Evolutionary conservation across 257 asterid genomes (phyloP).

Genomic region (Ligustrum vulgare): DNA sequence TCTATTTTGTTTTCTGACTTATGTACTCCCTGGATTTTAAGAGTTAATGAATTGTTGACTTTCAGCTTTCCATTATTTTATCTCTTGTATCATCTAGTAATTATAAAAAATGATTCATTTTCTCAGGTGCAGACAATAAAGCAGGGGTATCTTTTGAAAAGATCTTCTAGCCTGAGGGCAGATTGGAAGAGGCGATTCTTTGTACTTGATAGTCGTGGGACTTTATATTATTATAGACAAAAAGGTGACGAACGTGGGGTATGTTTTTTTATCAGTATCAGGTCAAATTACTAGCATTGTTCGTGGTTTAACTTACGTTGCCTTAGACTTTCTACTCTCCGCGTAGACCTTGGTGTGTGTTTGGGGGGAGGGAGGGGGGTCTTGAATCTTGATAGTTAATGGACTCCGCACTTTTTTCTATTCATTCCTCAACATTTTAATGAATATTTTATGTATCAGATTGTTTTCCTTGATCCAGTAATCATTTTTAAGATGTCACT

Average conservation of each 20-base stretch:
- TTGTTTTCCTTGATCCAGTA: background rate
- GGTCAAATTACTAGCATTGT: conserved; percentile 26
- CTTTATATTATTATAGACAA: conserved; percentile 78
- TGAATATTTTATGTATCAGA: conserved; percentile 1
- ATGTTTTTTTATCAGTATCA: conserved; percentile 31
- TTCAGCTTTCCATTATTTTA: conserved; percentile 8
- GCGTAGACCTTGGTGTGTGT: conserved; percentile 13
- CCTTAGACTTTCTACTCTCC: conserved; percentile 14
- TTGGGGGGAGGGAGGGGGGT: background rate
- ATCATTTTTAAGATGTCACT: conserved; percentile 9
- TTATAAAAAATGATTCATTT: conserved; percentile 20
- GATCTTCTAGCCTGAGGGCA: conserved; percentile 90
- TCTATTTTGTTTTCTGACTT: conserved; percentile 5
- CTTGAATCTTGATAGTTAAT: conserved; percentile 10
- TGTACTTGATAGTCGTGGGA: conserved; percentile 88
- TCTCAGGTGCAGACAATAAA: conserved; percentile 79
- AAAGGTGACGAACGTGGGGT: conserved; percentile 74
- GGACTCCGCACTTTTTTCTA: conserved; percentile 3
- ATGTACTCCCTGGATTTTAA: conserved; percentile 9
- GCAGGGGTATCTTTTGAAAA: conserved; percentile 93
- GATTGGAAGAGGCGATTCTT: conserved; percentile 99
- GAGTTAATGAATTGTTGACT: conserved; percentile 2
- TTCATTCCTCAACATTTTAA: conserved; percentile 16
- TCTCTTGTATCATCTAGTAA: conserved; percentile 4
- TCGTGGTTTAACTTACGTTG: conserved; percentile 10